phyloP scores from a whole-genome alignment of 192 early-diverging fungal genomes.

The Mortierella antarctica region DNA sequence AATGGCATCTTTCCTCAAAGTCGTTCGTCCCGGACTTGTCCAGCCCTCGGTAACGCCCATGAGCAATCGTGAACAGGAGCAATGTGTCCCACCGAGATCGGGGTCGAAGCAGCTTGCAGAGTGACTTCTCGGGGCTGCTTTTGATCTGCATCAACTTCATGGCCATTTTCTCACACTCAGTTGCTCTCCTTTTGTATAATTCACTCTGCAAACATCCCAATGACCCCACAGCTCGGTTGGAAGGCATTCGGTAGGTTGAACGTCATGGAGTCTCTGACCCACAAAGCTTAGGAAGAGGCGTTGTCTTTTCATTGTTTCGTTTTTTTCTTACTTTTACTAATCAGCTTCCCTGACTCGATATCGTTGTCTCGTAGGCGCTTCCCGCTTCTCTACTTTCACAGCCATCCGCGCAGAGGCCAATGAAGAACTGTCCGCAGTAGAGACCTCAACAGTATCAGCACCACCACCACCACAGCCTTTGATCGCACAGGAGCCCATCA shows the following conservation, averaged over 20 bases:
- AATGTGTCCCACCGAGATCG: neutral
- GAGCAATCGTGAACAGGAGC: neutral
- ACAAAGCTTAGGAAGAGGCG: too few species aligned
- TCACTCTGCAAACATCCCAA: neutral
- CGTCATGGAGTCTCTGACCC: too few species aligned
- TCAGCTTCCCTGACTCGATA: neutral
- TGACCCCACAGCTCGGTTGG: conserved; percentile 8
- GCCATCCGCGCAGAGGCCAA: conserved; percentile 30
- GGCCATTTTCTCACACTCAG: too few species aligned
- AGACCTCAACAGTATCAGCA: neutral
- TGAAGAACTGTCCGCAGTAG: neutral
- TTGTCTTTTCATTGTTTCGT: neutral
- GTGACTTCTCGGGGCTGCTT: too few species aligned
- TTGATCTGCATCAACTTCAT: too few species aligned
- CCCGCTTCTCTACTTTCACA: conserved; percentile 45
- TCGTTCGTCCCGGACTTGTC: conserved; percentile 31
- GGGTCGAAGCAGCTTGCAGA: neutral
- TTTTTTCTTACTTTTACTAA: neutral
- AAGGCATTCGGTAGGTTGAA: conserved; percentile 29
- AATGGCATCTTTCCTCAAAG: conserved; percentile 40
- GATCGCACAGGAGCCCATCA: conserved; percentile 1
- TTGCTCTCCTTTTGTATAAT: too few species aligned
- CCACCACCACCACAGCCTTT: neutral
- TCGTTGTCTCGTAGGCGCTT: conserved; percentile 3
- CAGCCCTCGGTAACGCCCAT: conserved; percentile 37